These are phyloP conservation scores for Fusarium devonianum DNA, from an alignment of 2,329 filamentous ascomycete genomes.

Conservation along the genomic window DNA sequence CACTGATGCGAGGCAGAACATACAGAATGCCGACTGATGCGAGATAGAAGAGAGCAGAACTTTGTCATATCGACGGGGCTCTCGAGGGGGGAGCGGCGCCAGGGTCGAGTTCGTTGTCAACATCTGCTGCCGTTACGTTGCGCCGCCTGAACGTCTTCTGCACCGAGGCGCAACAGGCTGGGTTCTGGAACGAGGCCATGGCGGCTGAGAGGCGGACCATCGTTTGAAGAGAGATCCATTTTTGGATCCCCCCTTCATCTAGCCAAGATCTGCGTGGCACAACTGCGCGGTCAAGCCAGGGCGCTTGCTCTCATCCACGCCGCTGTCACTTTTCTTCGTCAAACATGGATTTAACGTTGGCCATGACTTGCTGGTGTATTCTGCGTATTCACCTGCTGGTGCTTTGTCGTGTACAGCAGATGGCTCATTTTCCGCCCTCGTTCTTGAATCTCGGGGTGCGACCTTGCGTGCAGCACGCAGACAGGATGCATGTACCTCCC, in stretches of 20 bases:
- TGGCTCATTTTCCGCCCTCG: no score
- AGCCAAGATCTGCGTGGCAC: neutral
- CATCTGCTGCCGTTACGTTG: slow-evolving; percentile 5
- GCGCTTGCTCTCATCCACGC: no score
- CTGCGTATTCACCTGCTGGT: no score
- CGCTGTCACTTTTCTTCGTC: no score
- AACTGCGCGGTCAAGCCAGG: no score
- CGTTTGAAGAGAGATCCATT: slow-evolving; percentile 6
- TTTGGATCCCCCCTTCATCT: slow-evolving; percentile 4
- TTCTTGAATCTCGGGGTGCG: no score
- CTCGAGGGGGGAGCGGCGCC: slow-evolving; percentile 5
- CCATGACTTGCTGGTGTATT: no score
- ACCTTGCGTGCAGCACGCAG: no score
- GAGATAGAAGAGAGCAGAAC: neutral
- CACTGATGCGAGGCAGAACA: no score
- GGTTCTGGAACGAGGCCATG: slow-evolving; percentile 20
- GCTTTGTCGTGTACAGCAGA: no score
- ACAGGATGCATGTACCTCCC: no score
- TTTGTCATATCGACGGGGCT: neutral
- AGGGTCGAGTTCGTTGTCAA: neutral
- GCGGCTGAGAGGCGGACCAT: neutral
- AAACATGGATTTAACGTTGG: no score
- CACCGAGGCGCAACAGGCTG: slow-evolving; percentile 12
- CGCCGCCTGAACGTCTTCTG: slow-evolving; percentile 1
- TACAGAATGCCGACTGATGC: slow-evolving; percentile 4